Percentiles rank a stretch among this genome's conserved stretches.
Conservation (phyloP, 1,139 yeast species). For the Suhomyces yuchorum region DNA sequence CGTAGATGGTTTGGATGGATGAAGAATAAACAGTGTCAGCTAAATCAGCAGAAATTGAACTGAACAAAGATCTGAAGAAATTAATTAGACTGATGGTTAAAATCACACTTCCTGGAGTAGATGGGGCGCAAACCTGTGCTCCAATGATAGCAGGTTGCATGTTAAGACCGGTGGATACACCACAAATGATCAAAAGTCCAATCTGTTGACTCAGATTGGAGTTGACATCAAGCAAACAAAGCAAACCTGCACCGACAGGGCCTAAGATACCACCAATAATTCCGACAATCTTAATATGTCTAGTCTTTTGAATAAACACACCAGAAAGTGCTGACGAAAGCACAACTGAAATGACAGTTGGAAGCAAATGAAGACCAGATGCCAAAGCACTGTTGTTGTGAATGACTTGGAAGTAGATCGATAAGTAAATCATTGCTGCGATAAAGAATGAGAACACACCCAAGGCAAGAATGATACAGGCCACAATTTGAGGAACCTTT, state of each 20-base stretch:
- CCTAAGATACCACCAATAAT: constrained; percentile 29
- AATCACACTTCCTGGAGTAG: constrained; percentile 39
- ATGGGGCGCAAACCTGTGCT: constrained; percentile 40
- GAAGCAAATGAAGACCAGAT: constrained; percentile 44
- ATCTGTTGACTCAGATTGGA: constrained; percentile 31
- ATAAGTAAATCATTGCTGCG: constrained; percentile 14
- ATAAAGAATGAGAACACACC: constrained; percentile 16
- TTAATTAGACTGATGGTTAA: constrained; percentile 38
- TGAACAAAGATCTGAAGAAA: constrained; percentile 35
- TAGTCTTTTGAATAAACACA: constrained; percentile 30
- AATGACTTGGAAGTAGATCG: constrained; percentile 43
- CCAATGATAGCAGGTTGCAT: constrained; percentile 34
- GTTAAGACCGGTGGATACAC: constrained; percentile 33
- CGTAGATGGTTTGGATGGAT: constrained; percentile 25
- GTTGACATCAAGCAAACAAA: constrained; percentile 34
- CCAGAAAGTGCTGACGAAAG: constrained; percentile 34
- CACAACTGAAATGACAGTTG: constrained; percentile 39
- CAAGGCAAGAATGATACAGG: constrained; percentile 23
- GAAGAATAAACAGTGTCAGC: constrained; percentile 40
- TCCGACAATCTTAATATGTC: constrained; percentile 34
- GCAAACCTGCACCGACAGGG: constrained; percentile 39
- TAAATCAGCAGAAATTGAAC: constrained; percentile 35
- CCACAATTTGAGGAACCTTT: constrained; percentile 21
- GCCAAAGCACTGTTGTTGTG: constrained; percentile 34
- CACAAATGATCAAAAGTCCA: constrained; percentile 37